Conservation (phyloP, 768 basidiomycete genomes). For the Phaeotremella fagi region DNA sequence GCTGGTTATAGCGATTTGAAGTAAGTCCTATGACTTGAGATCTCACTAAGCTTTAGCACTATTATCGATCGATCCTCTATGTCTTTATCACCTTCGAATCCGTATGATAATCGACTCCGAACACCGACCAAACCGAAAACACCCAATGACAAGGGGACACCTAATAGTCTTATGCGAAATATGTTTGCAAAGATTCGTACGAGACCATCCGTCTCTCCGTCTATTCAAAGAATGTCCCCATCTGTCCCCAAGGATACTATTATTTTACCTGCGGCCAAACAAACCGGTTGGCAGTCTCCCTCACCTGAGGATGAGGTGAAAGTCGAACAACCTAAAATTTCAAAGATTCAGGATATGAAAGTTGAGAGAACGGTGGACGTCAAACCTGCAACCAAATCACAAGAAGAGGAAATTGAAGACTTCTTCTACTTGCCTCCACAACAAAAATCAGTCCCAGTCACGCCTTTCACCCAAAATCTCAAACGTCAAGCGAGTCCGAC, state of each 20-base stretch:
- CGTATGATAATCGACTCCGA: conserved; percentile 16
- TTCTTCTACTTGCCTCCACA: background rate
- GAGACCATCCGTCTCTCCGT: conserved; percentile 14
- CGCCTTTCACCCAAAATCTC: background rate
- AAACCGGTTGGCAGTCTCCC: conserved; percentile 22
- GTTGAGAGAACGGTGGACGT: conserved; percentile 1
- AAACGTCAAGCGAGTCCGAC: conserved; percentile 13
- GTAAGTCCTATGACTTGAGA: conserved; percentile 9
- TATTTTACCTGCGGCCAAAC: conserved; percentile 23
- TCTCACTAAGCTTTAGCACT: conserved; percentile 10
- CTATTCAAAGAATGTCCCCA: conserved; percentile 4
- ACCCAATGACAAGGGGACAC: conserved; percentile 33
- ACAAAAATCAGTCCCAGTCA: background rate
- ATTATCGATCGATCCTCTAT: conserved; percentile 40
- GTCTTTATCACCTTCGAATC: conserved; percentile 25
- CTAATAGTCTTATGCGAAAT: conserved; percentile 34
- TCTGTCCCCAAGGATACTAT: conserved; percentile 19
- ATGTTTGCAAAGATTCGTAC: conserved; percentile 29
- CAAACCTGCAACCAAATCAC: conserved; percentile 1
- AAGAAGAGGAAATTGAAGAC: background rate
- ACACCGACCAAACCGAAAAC: conserved; percentile 28
- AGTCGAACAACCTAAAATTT: no score
- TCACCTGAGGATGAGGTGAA: conserved; percentile 24
- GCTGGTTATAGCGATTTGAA: conserved; percentile 39
- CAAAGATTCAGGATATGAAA: no score